A percentile compares a stretch with the other conserved stretches of the same genome.
Conservation (phyloP, 2,329 filamentous ascomycete species). For the Pestalotiopsis sp. region DNA sequence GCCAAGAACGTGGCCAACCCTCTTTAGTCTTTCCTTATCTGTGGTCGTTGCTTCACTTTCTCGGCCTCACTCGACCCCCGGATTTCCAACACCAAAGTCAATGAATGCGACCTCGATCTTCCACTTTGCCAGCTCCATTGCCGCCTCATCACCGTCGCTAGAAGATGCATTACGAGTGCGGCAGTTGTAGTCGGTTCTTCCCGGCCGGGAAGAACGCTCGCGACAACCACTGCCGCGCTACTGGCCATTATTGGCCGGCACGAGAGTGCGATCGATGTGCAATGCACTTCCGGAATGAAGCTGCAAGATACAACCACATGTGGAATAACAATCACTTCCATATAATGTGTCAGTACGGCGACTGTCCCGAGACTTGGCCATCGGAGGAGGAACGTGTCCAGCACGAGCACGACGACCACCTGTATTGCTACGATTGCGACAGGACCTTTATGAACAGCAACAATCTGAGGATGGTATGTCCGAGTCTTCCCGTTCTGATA, state of each 20-base stretch:
- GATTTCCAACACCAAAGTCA: too few relatives aligned
- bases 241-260: conserved; percentile 12
- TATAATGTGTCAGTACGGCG: conserved; percentile 29
- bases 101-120: too few relatives aligned
- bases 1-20: too few relatives aligned
- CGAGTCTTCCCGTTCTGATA: background rate
- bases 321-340: conserved; percentile 27
- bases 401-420: conserved; percentile 32
- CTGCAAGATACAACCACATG: conserved; percentile 30
- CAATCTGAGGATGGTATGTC: conserved; percentile 32
- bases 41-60: too few relatives aligned
- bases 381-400: conserved; percentile 15
- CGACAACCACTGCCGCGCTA: conserved; percentile 18
- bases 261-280: conserved; percentile 23
- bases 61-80: too few relatives aligned
- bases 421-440: conserved; percentile 35
- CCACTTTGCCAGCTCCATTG: too few relatives aligned
- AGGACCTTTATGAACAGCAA: conserved; percentile 32
- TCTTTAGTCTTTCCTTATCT: too few relatives aligned
- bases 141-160: too few relatives aligned
- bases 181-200: conserved; percentile 20
- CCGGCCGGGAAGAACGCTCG: conserved; percentile 12
- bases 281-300: conserved; percentile 14
- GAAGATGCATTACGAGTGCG: conserved; percentile 16
- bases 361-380: conserved; percentile 14